phyloP scores from a whole-genome alignment of 2,329 filamentous ascomycete species.

The Arthrobotrys musiformis region DNA sequence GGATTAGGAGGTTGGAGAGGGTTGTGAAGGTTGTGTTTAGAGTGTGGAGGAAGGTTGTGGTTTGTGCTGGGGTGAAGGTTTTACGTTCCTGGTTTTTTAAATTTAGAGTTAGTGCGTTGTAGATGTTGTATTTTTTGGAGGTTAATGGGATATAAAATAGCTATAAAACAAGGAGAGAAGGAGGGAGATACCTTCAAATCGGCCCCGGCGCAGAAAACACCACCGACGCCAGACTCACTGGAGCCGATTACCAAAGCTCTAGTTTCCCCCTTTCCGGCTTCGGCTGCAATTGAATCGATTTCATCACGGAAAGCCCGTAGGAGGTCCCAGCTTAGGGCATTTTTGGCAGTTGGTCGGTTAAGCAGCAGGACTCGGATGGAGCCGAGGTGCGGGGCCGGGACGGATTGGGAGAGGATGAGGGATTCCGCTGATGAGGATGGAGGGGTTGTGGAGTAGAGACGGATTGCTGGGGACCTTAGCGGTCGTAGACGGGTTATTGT shows the following conservation, averaged over 20 bases:
- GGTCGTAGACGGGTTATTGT: background rate
- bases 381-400: slow-evolving; percentile 81
- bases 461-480: background rate
- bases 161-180: background rate
- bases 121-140: slow-evolving; percentile 6
- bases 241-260: slow-evolving; percentile 85
- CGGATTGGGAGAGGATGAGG: slow-evolving; percentile 56
- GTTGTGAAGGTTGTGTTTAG: slow-evolving; percentile 80
- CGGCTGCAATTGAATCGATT: slow-evolving; percentile 75
- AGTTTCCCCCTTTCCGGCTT: slow-evolving; percentile 70
- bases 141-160: background rate
- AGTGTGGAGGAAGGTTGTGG: slow-evolving; percentile 77
- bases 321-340: slow-evolving; percentile 86
- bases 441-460: slow-evolving; percentile 33
- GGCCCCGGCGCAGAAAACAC: slow-evolving; percentile 89
- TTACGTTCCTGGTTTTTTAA: slow-evolving; percentile 54
- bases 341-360: slow-evolving; percentile 84
- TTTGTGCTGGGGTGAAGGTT: slow-evolving; percentile 68
- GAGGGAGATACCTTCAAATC: slow-evolving; percentile 74
- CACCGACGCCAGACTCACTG: slow-evolving; percentile 70
- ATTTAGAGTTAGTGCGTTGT: background rate
- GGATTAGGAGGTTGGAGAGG: slow-evolving; percentile 81
- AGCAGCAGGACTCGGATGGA: slow-evolving; percentile 89
- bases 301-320: slow-evolving; percentile 77
- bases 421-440: background rate